A percentile compares a stretch with the other conserved stretches of the same genome.
Conservation (phyloP, 495 filamentous ascomycete species). For the Thozetella sp. region DNA sequence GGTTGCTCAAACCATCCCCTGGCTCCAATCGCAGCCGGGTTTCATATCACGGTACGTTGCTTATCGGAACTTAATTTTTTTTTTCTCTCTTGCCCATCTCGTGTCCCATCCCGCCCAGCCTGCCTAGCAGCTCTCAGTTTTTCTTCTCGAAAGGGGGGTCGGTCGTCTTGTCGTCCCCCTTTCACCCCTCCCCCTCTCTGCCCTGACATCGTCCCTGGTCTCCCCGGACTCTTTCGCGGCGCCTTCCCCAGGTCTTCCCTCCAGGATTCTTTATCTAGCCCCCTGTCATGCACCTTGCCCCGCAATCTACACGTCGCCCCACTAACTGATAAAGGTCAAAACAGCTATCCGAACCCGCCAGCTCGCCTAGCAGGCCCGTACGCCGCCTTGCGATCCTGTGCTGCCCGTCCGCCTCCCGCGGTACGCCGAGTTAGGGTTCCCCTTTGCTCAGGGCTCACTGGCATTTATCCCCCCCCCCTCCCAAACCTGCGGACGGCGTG, state of each 20-base stretch:
- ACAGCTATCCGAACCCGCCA: constrained; percentile 23
- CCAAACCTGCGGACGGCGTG: not conserved
- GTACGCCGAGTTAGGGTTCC: not conserved
- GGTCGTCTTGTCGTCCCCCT: not conserved
- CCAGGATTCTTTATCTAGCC: not conserved
- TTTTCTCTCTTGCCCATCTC: not conserved
- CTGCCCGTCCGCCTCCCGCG: too few species aligned
- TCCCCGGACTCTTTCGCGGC: not conserved
- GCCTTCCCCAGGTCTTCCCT: not conserved
- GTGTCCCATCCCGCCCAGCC: too few species aligned
- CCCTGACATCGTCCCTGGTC: not conserved
- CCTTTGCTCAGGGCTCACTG: not conserved
- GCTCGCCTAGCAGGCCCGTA: constrained; percentile 6
- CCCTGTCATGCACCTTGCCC: constrained; percentile 2
- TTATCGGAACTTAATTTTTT: constrained; percentile 3
- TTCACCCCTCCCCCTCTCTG: not conserved
- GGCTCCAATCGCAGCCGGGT: not conserved
- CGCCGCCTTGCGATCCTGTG: constrained; percentile 1
- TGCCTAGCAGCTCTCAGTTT: too few species aligned
- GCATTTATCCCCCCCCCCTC: too few species aligned
- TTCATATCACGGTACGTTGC: not conserved
- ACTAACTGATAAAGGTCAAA: constrained; percentile 33
- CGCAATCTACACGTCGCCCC: constrained; percentile 20
- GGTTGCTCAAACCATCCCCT: not conserved
- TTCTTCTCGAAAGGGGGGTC: too few species aligned